Conservation (phyloP, 2,329 filamentous ascomycete genomes). For the Xylariaceae sp. region DNA sequence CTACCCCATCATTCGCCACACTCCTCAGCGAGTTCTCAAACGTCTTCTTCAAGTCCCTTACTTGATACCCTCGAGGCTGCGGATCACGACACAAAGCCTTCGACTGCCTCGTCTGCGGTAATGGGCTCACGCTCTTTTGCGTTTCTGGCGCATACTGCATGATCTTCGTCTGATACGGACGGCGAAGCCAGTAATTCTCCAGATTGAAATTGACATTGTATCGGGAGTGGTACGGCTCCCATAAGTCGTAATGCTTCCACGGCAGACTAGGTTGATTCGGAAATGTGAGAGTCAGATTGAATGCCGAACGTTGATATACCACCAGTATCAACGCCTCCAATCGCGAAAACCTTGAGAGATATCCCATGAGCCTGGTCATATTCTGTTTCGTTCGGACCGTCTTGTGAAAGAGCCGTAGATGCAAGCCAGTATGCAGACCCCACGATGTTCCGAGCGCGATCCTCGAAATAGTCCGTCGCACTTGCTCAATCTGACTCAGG, state of each 20-base stretch:
- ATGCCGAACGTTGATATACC: constrained; percentile 48
- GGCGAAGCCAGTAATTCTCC: constrained; percentile 40
- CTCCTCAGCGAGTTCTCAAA: constrained; percentile 31
- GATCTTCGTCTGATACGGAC: constrained; percentile 37
- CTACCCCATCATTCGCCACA: constrained; percentile 15
- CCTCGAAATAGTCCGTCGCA: constrained; percentile 39
- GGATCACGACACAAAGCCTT: constrained; percentile 29
- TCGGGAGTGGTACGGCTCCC: constrained; percentile 46
- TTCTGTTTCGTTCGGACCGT: constrained; percentile 40
- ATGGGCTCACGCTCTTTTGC: constrained; percentile 18
- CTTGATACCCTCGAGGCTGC: constrained; percentile 28
- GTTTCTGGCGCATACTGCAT: constrained; percentile 27
- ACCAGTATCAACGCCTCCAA: constrained; percentile 44
- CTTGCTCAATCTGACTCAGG: constrained; percentile 44
- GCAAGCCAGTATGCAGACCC: constrained; percentile 44
- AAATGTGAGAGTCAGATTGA: constrained; percentile 32
- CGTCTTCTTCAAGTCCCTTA: constrained; percentile 28
- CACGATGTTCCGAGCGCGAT: constrained; percentile 48
- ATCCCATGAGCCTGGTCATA: constrained; percentile 41
- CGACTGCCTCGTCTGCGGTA: constrained; percentile 13
- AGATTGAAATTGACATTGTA: constrained; percentile 47
- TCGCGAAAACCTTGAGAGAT: constrained; percentile 39
- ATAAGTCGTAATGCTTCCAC: constrained; percentile 39
- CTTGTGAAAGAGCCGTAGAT: constrained; percentile 45
- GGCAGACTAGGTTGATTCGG: constrained; percentile 21